Evolutionary conservation across 208 protist species (phyloP), one percentile per base, ranked within the genome.

Genomic region (Trypanosoma scelopori): DNA sequence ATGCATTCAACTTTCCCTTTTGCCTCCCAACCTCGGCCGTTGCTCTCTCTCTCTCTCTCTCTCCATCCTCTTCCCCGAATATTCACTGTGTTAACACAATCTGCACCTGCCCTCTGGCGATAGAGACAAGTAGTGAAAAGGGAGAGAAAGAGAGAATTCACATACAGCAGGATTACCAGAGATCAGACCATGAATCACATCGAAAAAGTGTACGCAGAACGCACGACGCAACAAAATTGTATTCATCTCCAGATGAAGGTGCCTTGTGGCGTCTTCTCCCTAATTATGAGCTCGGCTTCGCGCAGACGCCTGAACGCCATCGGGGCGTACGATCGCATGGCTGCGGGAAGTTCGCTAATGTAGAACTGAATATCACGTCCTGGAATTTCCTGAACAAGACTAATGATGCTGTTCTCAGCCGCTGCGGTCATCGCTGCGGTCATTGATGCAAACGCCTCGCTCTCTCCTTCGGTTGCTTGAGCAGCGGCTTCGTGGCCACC

Each of bases 281-380:
- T 79, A 71, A 63, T 49, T 46, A 94, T 76, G 23, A 94, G 28
- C 12, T 69, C 82, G 0, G 84, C 69, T 63, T 91, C 75, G 22
- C 87, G 81, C 16, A 94, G 69, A 11, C 84, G 82, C 46, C 76
- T 77, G 59, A 94, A 94, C n/a, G 81, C 84, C 6, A 65, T 59
- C 12, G 87, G 87, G 16, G 82, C 87, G 37, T 55, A 55, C 11
- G 63, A 52, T 51, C 73, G 84, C 64, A 83, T 46, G 4, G 32
- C 30, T 27, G 55, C 42, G 1, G 87, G 79, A 42, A 94, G 69
- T 45, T 78, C 55, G 28, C 66, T 35, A 52, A 94, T 84, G 67
- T 94, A 94, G 49, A 69, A 75, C 50, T 91, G 87, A 32, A 94
- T 94, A 55, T 89, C 77, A 48, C 74, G 69, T 20, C 77, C 81